Evolutionary conservation across 495 filamentous ascomycete genomes (phyloP).

Genomic region (Penicillium herquei): DNA sequence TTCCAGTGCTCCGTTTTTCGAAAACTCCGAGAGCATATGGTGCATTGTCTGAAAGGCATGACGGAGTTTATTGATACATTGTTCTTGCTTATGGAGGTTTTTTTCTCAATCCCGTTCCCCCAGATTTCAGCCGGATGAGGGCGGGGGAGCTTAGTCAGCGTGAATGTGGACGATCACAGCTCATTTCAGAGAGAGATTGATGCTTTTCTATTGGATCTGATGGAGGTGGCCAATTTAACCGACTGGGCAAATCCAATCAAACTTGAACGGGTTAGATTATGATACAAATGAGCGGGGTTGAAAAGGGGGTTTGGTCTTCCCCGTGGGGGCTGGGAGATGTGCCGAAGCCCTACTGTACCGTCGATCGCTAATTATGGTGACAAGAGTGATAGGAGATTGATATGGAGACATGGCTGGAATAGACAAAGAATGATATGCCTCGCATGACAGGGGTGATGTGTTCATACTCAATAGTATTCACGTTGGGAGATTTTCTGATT

Average conservation of each 20-base stretch:
- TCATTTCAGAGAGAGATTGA: background rate
- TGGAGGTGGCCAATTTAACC: too few relatives aligned
- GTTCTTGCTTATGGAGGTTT: background rate
- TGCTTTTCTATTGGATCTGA: background rate
- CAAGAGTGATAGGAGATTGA: background rate
- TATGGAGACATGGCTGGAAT: background rate
- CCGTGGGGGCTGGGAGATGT: background rate
- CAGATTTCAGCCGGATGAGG: background rate
- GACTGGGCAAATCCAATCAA: too few relatives aligned
- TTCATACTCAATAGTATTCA: background rate
- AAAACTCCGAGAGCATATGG: constrained; percentile 51
- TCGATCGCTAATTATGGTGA: background rate
- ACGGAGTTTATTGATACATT: constrained; percentile 1
- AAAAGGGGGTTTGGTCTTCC: background rate
- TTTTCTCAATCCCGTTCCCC: background rate
- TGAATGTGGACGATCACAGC: background rate
- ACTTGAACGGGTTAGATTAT: too few relatives aligned
- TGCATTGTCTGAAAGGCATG: constrained; percentile 53
- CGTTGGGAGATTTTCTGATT: background rate
- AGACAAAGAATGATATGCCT: too few relatives aligned
- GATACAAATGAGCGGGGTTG: background rate
- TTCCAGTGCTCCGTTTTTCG: constrained; percentile 57
- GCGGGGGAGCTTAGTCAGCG: background rate
- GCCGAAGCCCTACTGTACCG: too few relatives aligned
- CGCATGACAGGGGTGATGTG: background rate